Conservation (phyloP, 495 filamentous ascomycete genomes). For the Neurospora sp. region DNA sequence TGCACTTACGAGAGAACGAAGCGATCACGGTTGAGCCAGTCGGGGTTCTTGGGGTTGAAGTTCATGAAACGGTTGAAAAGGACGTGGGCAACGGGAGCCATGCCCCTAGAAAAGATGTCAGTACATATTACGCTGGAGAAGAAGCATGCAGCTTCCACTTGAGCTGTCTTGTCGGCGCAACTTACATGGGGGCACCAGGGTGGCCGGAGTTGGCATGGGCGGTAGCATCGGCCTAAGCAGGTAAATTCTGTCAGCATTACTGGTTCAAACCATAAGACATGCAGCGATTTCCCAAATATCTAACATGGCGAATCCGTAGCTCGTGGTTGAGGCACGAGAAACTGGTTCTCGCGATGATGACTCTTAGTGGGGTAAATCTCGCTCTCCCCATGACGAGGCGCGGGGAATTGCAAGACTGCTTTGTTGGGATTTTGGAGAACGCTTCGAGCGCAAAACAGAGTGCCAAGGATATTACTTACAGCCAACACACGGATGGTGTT, state of each 20-base stretch:
- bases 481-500: constrained; percentile 96
- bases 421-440: constrained; percentile 32
- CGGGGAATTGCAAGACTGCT: constrained; percentile 20
- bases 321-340: background rate
- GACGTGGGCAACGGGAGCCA: constrained; percentile 95
- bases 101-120: constrained; percentile 48
- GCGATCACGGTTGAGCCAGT: constrained; percentile 93
- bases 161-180: constrained; percentile 6
- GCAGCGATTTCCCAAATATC: constrained; percentile 3
- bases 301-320: background rate
- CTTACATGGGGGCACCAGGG: constrained; percentile 89
- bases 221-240: constrained; percentile 85
- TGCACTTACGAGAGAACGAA: constrained; percentile 96
- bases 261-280: background rate
- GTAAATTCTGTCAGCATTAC: constrained; percentile 16
- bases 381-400: constrained; percentile 6
- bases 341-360: constrained; percentile 1
- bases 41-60: constrained; percentile 98
- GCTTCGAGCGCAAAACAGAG: background rate
- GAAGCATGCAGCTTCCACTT: background rate
- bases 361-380: background rate
- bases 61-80: constrained; percentile 98
- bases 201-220: constrained; percentile 93
- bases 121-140: constrained; percentile 1
- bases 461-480: constrained; percentile 46